Percentiles rank a stretch among this genome's conserved stretches.
Conservation (phyloP, 2,329 filamentous ascomycete genomes). For the Chrysosporium keratinophilum region DNA sequence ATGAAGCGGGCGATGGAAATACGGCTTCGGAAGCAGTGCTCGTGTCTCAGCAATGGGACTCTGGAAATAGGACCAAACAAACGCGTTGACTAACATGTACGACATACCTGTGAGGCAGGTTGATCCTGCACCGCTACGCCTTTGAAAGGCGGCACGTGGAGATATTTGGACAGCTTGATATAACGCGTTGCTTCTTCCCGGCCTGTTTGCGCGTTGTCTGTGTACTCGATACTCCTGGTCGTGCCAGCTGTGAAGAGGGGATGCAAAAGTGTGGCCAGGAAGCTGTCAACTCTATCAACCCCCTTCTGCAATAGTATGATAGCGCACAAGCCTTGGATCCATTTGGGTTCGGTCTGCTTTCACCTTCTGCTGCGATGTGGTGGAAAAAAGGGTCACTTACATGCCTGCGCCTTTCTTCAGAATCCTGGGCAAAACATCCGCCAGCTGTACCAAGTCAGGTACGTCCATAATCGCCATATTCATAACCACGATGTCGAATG, state of each 20-base stretch:
- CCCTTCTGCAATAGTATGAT: background rate
- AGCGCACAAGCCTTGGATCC: background rate
- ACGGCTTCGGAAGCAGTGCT: constrained; percentile 15
- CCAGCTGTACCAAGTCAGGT: constrained; percentile 35
- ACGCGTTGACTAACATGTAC: background rate
- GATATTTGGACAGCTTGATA: constrained; percentile 35
- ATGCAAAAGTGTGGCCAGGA: constrained; percentile 41
- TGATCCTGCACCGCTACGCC: constrained; percentile 32
- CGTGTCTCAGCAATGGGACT: background rate
- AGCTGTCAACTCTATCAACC: constrained; percentile 23
- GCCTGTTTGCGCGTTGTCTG: constrained; percentile 29
- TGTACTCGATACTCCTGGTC: constrained; percentile 33
- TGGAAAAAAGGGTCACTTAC: constrained; percentile 24
- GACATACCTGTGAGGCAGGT: constrained; percentile 28
- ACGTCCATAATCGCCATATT: constrained; percentile 46
- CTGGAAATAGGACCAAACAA: background rate
- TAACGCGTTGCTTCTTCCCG: constrained; percentile 28
- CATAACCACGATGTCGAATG: constrained; percentile 39
- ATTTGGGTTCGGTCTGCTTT: background rate
- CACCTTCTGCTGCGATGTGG: too few species aligned
- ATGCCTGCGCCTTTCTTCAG: constrained; percentile 33
- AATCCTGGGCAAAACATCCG: constrained; percentile 32
- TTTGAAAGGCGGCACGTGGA: constrained; percentile 33
- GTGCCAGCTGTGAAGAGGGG: constrained; percentile 42
- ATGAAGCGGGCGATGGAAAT: constrained; percentile 40